Base-by-base conservation (phyloP, 2,329 filamentous ascomycete species). In the Xylariaceae sp. region DNA sequence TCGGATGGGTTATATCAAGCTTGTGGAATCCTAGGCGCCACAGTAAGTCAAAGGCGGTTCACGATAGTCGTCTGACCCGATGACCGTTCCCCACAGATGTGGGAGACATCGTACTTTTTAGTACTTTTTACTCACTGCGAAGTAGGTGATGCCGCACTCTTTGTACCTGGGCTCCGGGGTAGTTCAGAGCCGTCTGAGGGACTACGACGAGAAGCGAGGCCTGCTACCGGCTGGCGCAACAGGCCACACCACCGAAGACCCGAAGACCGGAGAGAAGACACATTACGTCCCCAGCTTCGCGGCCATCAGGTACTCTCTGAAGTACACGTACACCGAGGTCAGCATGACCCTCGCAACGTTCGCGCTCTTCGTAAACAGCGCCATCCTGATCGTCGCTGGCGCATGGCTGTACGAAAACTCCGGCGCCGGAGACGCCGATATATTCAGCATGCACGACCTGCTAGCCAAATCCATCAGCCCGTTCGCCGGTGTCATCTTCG, bases 401-500 rank as follows among this genome's bases (percentile, higher is more conserved):
- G 84, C 88, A 0, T 86, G 87, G 0, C 79, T 95, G 0, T 91
- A 86, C 66, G 70, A 79, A 3, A 80, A 80, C 39, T 67, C 77
- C 0, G 77, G 80, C 2, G 87, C 87, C 1, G 72, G 78, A 6
- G 75, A 83, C 42, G 89, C 88, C 1, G 86, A 94, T 65, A 85
- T 96, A 39, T 96, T 95, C 65, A 84, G 83, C 34, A 95, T 96
- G 62, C 86, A 96, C 71, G 70, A 78, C 36, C 76, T 96, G 2
- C 80, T 96, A 0, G 80, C 84, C 0, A 64, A 70, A 0, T 86
- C 82, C 51, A 83, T 96, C 48, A 84, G 87, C 0, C 84, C 85
- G 0, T 87, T 81, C 0, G 91, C 89, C 0, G 91, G 89, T 1
- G 88, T 87, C 2, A 76, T 95, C n/a, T 95, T 95, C 59, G 89